Evolutionary conservation across 768 basidiomycete genomes (phyloP).

Genomic region (Tricholoma sp.): DNA sequence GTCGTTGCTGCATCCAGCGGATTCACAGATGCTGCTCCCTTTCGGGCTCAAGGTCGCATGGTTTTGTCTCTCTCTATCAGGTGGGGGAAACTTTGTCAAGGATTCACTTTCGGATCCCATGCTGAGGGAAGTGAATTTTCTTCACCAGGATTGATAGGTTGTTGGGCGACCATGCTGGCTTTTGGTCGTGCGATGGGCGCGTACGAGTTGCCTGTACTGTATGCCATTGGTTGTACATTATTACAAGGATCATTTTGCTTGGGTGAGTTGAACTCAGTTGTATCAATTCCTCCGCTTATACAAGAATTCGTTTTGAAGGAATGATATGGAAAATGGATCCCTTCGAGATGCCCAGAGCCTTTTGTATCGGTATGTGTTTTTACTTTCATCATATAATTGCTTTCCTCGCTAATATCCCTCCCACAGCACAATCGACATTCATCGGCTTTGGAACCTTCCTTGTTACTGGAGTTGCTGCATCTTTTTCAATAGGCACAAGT

Average conservation of each 20-base stretch:
- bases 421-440: constrained; percentile 37
- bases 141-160: constrained; percentile 42
- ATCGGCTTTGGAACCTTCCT: constrained; percentile 40
- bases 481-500: constrained; percentile 41
- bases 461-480: constrained; percentile 37
- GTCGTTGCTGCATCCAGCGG: neutral
- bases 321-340: constrained; percentile 64
- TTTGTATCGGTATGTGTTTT: constrained; percentile 47
- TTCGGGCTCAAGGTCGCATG: constrained; percentile 52
- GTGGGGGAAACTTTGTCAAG: constrained; percentile 25
- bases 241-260: constrained; percentile 56
- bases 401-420: neutral
- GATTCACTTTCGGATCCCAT: neutral
- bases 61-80: constrained; percentile 52
- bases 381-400: neutral
- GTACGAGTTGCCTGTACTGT: constrained; percentile 43
- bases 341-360: constrained; percentile 47
- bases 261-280: constrained; percentile 31
- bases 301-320: constrained; percentile 30
- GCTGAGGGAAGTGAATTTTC: neutral
- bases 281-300: neutral
- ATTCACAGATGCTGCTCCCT: constrained; percentile 40
- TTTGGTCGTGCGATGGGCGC: constrained; percentile 40
- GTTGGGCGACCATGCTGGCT: constrained; percentile 41
- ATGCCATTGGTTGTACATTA: constrained; percentile 44